Conservation (phyloP, 495 filamentous ascomycete genomes). For the Tuber calosporum region DNA sequence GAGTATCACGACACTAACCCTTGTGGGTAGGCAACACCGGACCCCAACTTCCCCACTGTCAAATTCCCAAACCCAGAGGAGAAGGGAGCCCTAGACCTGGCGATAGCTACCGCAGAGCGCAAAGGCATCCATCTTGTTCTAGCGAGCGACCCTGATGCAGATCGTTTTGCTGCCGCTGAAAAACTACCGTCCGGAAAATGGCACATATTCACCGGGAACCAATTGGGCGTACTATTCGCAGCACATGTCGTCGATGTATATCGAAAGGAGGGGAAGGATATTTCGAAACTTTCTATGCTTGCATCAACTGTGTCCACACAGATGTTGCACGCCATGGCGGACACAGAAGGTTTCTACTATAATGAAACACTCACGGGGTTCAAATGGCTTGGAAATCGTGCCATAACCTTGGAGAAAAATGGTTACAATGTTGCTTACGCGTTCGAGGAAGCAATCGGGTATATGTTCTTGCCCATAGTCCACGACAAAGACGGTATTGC, state of each 20-base stretch:
- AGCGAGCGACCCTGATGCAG: constrained; percentile 66
- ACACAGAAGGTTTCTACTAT: constrained; percentile 52
- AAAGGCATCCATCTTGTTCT: constrained; percentile 51
- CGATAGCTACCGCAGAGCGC: constrained; percentile 52
- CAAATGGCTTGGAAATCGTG: constrained; percentile 57
- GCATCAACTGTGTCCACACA: constrained; percentile 60
- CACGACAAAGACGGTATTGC: constrained; percentile 67
- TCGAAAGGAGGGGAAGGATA: constrained; percentile 35
- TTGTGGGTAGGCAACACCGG: constrained; percentile 46
- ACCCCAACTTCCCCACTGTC: constrained; percentile 65
- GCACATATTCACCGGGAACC: constrained; percentile 63
- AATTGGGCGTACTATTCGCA: constrained; percentile 59
- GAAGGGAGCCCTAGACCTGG: constrained; percentile 59
- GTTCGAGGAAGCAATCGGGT: constrained; percentile 68
- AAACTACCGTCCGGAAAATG: constrained; percentile 51
- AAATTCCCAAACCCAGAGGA: constrained; percentile 69
- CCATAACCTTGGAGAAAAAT: constrained; percentile 19
- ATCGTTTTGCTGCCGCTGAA: constrained; percentile 62
- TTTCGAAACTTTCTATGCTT: constrained; percentile 48
- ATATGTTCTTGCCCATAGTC: constrained; percentile 62
- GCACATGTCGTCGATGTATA: constrained; percentile 52
- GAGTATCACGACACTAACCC: constrained; percentile 16
- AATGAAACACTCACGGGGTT: constrained; percentile 66
- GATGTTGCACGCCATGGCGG: constrained; percentile 58
- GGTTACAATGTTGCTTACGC: constrained; percentile 54